Evolutionary conservation across 345 rosid species (phyloP).

Genomic region (Aethionema arabicum): DNA sequence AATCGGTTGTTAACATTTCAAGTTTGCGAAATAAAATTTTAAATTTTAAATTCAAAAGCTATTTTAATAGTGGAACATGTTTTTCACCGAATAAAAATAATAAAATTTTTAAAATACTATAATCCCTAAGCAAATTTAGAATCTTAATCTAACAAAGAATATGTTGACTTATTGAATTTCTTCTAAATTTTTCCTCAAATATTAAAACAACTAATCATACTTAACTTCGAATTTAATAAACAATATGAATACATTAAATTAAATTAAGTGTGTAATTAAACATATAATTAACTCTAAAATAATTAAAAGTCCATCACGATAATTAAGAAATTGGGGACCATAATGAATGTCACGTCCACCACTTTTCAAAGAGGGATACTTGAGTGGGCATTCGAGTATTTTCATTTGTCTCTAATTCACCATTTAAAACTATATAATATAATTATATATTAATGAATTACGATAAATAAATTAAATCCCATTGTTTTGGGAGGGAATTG

Average conservation of each 20-base stretch:
- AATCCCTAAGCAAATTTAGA: neutral
- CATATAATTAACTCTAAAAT: conserved; percentile 8
- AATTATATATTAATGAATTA: neutral
- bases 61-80: no score
- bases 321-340: conserved; percentile 22
- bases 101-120: no score
- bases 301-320: conserved; percentile 22
- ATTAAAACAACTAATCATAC: neutral
- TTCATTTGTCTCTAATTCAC: conserved; percentile 34
- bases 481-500: conserved; percentile 21
- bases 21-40: no score
- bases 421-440: neutral
- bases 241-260: neutral
- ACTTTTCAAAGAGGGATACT: conserved; percentile 29
- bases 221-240: neutral
- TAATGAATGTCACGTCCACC: conserved; percentile 31
- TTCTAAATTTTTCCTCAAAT: neutral
- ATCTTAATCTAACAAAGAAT: conserved; percentile 15
- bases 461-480: conserved; percentile 11
- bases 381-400: conserved; percentile 38
- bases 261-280: neutral
- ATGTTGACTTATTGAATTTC: conserved; percentile 15
- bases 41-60: no score
- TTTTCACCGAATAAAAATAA: no score
- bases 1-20: no score